These are phyloP conservation scores for Uronychia setigera DNA, from an alignment of 73 alveolate genomes.

Conservation along the genomic window DNA sequence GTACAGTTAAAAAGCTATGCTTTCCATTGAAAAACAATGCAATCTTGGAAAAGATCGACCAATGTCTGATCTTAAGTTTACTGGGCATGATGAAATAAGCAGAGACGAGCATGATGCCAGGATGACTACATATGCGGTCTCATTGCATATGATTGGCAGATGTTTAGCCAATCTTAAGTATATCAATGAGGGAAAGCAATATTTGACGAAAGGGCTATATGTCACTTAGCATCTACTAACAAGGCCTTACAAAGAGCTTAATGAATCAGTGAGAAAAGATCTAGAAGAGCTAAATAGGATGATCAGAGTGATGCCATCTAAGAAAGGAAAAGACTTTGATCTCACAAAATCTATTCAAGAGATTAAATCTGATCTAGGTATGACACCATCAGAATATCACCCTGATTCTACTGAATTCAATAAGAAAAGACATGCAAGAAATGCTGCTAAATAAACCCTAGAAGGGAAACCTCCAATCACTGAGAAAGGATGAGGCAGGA, in stretches of 20 bases:
- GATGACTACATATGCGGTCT: conserved; percentile 46
- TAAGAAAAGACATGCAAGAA: background rate
- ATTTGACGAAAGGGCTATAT: conserved; percentile 19
- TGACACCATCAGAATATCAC: background rate
- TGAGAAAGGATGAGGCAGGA: too few species aligned
- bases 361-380: background rate
- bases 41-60: conserved; percentile 15
- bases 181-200: conserved; percentile 46
- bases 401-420: background rate
- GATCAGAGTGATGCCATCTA: conserved; percentile 16
- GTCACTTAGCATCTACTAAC: conserved; percentile 30
- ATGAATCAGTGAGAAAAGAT: conserved; percentile 8
- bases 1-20: conserved; percentile 34
- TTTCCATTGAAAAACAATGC: conserved; percentile 3
- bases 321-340: conserved; percentile 1
- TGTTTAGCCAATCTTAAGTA: conserved; percentile 34
- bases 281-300: conserved; percentile 4
- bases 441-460: too few species aligned
- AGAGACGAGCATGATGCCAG: conserved; percentile 19
- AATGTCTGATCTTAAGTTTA: conserved; percentile 7
- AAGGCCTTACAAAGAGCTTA: conserved; percentile 6
- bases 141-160: conserved; percentile 48
- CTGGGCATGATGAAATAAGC: conserved; percentile 24
- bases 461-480: too few species aligned
- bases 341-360: background rate